phyloP scores from a whole-genome alignment of 257 asterid species.

The Fraxinus americana region DNA sequence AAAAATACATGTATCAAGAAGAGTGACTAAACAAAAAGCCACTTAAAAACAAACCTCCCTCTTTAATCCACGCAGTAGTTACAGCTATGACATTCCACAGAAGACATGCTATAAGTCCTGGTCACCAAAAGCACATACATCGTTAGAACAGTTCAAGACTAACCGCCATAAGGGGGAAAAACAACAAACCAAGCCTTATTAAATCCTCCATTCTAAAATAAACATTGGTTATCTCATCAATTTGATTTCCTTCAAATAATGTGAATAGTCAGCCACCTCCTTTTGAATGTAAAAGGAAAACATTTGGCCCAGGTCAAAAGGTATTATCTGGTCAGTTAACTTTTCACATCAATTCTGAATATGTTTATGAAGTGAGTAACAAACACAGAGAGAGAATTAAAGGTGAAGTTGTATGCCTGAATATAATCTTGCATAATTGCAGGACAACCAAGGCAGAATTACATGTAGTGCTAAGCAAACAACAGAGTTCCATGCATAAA shows the following conservation, averaged over 20 bases:
- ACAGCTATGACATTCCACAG: conserved; percentile 83
- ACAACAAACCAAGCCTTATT: not conserved
- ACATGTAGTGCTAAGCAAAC: not conserved
- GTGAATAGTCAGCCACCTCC: not conserved
- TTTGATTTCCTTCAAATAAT: not conserved
- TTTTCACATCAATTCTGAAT: not conserved
- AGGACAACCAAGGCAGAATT: conserved; percentile 10
- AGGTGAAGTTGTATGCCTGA: conserved; percentile 7
- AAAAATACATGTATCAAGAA: conserved; percentile 1
- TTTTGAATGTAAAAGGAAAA: not conserved
- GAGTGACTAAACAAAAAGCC: not conserved
- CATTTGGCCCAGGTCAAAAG: not conserved
- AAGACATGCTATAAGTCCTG: conserved; percentile 77
- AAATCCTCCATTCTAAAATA: not conserved
- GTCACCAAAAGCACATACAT: conserved; percentile 32
- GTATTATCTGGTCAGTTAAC: not conserved
- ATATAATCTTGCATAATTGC: not conserved
- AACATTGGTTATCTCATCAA: not conserved
- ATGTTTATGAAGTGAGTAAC: not conserved
- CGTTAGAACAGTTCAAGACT: conserved; percentile 20
- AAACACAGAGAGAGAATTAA: conserved; percentile 1
- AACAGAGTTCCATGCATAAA: not conserved
- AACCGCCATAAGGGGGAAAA: not conserved
- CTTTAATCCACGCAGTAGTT: conserved; percentile 89
- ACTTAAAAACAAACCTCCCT: conserved; percentile 58